Base-by-base conservation (phyloP, 2,329 filamentous ascomycete species). In the Exophiala viscosa region DNA sequence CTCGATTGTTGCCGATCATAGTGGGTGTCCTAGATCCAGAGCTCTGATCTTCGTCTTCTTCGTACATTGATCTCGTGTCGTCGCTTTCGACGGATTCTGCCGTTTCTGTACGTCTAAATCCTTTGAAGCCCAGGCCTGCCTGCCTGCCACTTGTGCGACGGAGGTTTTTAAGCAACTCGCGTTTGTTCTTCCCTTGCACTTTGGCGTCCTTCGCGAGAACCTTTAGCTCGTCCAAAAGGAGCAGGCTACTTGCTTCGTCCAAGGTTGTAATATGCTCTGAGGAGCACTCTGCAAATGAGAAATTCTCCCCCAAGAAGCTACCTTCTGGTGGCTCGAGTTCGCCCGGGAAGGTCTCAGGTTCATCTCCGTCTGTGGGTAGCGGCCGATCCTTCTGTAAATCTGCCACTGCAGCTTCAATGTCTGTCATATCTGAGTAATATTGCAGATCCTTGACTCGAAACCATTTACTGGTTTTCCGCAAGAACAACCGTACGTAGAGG, bases 401-500 rank as follows among this genome's bases (percentile, higher is more conserved):
- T 10, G 73, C 68, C 3, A 90, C 83, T 1, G 89, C 87, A 11
- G 71, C 66, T 11, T 83, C 75, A 35, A 91, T 75, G 66, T 96
- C 82, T 40, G 85, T 80, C 55, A 99, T 87, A 66, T 97, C 91
- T 59, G 83, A 81, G 64, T 92, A 82, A 64, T 96, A 96, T 1
- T 83, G 83, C 20, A 99, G 72, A 17, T 84, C 82, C 62, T 80
- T 83, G 58, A 90, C 80, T 8, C 93, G 85, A 73, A 96, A 90
- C 93, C 93, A 99, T 1, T 85, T 84, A 17, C 88, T 87, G 1
- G 89, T 90, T 69, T 99, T 99, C 42, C 93, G 84, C 2, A 99
- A 76, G 65, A 99, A 99, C 1, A 99, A 74, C 17, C 93, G 84
- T 11, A 97, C 91, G 65, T 77, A 96, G 83, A 99, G 71, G 69